Percentiles rank a stretch among this genome's conserved stretches.
Evolutionary conservation across 306 rosid species (phyloP).

Genomic region (Corylus avellana): DNA sequence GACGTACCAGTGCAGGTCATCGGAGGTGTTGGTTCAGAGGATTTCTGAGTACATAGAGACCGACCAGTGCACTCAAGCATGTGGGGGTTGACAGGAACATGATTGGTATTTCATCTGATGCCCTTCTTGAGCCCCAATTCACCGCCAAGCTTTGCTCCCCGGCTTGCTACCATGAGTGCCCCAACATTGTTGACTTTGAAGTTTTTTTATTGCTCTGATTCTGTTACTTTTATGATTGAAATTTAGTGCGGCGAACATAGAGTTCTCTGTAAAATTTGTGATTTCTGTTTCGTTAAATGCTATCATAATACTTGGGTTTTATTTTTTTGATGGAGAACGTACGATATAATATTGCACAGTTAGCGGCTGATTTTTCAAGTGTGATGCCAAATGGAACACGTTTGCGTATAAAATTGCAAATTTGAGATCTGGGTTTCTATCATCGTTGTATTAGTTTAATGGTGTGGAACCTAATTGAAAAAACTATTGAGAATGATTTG

Average conservation of each 20-base stretch:
- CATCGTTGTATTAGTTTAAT: not conserved
- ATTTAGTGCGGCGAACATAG: too few species aligned
- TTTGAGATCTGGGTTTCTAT: not conserved
- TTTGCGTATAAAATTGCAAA: not conserved
- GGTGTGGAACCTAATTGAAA: not conserved
- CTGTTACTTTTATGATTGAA: not conserved
- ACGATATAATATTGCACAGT: too few species aligned
- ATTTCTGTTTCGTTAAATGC: too few species aligned
- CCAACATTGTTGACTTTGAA: slow-evolving; percentile 64
- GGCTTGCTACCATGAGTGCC: slow-evolving; percentile 64
- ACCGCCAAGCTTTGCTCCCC: slow-evolving; percentile 70
- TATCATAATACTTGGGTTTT: too few species aligned
- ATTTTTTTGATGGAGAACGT: too few species aligned
- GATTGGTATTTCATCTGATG: slow-evolving; percentile 78
- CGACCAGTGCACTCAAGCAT: slow-evolving; percentile 60
- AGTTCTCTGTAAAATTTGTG: too few species aligned
- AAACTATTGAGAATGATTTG: not conserved
- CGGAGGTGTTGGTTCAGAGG: slow-evolving; percentile 70
- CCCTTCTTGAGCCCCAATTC: slow-evolving; percentile 74
- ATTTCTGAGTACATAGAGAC: slow-evolving; percentile 69
- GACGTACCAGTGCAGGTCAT: slow-evolving; percentile 69
- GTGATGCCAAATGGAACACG: not conserved
- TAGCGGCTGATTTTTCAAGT: not conserved
- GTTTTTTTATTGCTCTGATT: not conserved
- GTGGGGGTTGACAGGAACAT: slow-evolving; percentile 75